A percentile compares a stretch with the other conserved stretches of the same genome.
Conservation (phyloP, 2,329 filamentous ascomycete species). For the Xylariales sp. region DNA sequence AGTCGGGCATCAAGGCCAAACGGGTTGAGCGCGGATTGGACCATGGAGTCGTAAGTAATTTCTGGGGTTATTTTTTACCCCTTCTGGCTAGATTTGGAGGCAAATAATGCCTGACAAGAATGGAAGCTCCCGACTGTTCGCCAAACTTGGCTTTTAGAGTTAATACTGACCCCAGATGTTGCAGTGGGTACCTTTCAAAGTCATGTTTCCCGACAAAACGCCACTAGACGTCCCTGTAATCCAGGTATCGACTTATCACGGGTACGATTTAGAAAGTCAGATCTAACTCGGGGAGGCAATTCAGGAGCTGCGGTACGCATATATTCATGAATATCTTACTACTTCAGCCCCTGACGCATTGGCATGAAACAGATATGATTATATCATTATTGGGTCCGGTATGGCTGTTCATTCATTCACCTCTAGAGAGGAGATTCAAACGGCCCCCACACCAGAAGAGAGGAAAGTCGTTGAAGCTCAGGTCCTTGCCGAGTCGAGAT, state of each 20-base stretch:
- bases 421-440: conserved; percentile 13
- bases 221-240: conserved; percentile 18
- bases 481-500: conserved; percentile 16
- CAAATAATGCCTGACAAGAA: no score
- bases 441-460: conserved; percentile 11
- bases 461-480: conserved; percentile 7
- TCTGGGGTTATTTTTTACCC: no score
- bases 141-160: no score
- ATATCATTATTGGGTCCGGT: conserved; percentile 16
- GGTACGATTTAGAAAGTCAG: conserved; percentile 17
- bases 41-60: no score
- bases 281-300: conserved; percentile 17
- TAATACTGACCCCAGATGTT: no score
- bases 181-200: conserved; percentile 19
- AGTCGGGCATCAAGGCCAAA: conserved; percentile 17
- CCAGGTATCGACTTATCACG: conserved; percentile 18
- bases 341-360: no score
- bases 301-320: conserved; percentile 14
- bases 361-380: conserved; percentile 11
- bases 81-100: no score
- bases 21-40: conserved; percentile 18
- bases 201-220: conserved; percentile 18
- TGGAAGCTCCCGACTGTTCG: no score
- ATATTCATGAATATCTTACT: background rate
- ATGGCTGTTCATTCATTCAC: conserved; percentile 20